These are phyloP conservation scores for Podospora appendiculata DNA, from an alignment of 495 filamentous ascomycete species.

Conservation along the genomic window DNA sequence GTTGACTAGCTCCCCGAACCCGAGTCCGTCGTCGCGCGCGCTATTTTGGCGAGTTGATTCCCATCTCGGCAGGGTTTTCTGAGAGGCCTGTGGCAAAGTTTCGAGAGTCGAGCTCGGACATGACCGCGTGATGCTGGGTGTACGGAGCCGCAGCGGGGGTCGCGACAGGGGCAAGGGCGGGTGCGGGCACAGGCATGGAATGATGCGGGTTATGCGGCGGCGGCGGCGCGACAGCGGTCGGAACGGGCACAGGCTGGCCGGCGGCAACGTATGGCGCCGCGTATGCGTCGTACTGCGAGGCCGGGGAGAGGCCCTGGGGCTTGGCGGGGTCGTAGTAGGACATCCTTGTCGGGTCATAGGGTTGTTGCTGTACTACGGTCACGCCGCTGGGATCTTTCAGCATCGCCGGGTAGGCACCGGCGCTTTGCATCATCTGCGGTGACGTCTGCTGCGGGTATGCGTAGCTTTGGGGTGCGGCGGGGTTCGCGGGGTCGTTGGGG, in stretches of 20 bases:
- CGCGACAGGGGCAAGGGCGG: not conserved
- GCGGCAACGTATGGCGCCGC: no score
- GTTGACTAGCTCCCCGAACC: no score
- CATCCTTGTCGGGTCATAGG: slow-evolving; percentile 2
- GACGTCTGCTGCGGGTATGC: not conserved
- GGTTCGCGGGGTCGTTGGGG: slow-evolving; percentile 1
- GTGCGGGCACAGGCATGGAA: not conserved
- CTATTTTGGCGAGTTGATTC: not conserved
- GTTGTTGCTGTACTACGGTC: not conserved
- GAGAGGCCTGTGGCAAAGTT: not conserved
- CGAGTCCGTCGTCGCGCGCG: no score
- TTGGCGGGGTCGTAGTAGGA: slow-evolving; percentile 15
- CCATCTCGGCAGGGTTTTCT: slow-evolving; percentile 12
- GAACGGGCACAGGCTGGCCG: not conserved
- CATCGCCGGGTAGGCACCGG: not conserved
- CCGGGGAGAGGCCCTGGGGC: not conserved
- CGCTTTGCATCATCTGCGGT: slow-evolving; percentile 3
- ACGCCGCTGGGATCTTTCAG: no score
- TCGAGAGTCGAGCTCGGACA: slow-evolving; percentile 10
- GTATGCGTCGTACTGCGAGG: not conserved
- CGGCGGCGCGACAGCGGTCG: not conserved
- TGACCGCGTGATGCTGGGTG: not conserved
- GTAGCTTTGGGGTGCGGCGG: not conserved
- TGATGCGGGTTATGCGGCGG: no score
- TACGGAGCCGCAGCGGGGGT: not conserved